Evolutionary conservation across 2,329 filamentous ascomycete species (phyloP), one percentile per base, ranked within the genome.

Genomic region (Fusarium setosum): DNA sequence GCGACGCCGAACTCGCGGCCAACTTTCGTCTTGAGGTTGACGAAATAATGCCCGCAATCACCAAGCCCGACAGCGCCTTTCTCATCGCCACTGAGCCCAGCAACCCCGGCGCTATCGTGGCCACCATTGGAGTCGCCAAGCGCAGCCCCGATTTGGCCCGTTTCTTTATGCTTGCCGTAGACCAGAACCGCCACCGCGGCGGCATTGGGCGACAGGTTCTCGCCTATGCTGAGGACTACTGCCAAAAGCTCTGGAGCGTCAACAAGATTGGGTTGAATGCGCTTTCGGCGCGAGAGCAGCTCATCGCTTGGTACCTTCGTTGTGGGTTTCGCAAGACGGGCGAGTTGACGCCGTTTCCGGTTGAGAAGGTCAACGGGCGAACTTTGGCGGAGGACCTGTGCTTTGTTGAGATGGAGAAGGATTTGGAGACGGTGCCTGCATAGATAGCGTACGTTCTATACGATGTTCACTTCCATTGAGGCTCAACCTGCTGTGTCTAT

Each of bases 1-100:
- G 72, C 5, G 69, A 79, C 52, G 68, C 74, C 31, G 72, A 72
- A 86, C 83, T 94, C 8, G 91, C 87, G 41, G 92, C 90, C 11
- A 88, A 84, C 48, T 93, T 92, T 77, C 90, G 86, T 3, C 90
- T 91, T 3, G 83, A 85, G 48, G 90, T 92, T 70, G 86, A 90
- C 58, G 87, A 91, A 73, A 75, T 83, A 18, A 88, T 88, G 0
- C 87, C 90, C 11, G 86, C 80, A 5, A 79, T 82, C 47, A 42
- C 49, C 13, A 67, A 65, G 0, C 67, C 72, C 0, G 67, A 77
- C 17, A 67, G 69, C 9, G 73, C 55, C 1, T 70, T 77, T n/a
- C 51, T 81, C 4, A 69, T 77, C 24, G 75, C 72, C 24, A 69
- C 61, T 3, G 56, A 64, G n/a, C n/a, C n/a, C n/a, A n/a, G n/a